These are phyloP conservation scores for Rhynchospora tenuis DNA, from an alignment of 176 grass and related monocot genomes.

Conservation along the genomic window DNA sequence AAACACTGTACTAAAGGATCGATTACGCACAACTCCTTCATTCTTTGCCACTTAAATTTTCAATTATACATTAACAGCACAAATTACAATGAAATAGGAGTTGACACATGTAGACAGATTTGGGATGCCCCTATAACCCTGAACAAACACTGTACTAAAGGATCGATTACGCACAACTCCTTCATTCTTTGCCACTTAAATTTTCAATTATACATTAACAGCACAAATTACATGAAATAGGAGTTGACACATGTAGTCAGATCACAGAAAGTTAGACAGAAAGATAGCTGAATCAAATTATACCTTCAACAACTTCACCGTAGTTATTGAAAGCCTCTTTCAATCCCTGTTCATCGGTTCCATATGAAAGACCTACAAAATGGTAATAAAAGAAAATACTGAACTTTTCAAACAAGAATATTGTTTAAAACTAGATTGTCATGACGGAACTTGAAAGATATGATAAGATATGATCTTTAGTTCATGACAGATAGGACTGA, in stretches of 20 bases:
- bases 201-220: no score
- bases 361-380: conserved; percentile 56
- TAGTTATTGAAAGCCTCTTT: conserved; percentile 57
- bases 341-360: conserved; percentile 62
- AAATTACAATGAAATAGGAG: neutral
- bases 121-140: neutral
- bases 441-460: neutral
- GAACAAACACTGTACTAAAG: neutral
- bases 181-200: neutral
- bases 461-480: neutral
- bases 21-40: neutral
- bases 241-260: neutral
- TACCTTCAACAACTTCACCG: conserved; percentile 84
- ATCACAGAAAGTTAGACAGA: neutral
- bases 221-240: neutral
- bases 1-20: neutral
- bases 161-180: neutral
- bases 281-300: neutral
- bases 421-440: neutral
- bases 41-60: neutral
- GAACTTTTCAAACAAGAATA: neutral
- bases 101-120: neutral
- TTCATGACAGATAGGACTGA: neutral
- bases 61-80: neutral
- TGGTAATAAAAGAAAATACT: neutral